Percentiles rank a stretch among this genome's conserved stretches.
These are phyloP conservation scores for Diaporthe sp. DNA, from an alignment of 2,329 filamentous ascomycete species.

Conservation along the genomic window DNA sequence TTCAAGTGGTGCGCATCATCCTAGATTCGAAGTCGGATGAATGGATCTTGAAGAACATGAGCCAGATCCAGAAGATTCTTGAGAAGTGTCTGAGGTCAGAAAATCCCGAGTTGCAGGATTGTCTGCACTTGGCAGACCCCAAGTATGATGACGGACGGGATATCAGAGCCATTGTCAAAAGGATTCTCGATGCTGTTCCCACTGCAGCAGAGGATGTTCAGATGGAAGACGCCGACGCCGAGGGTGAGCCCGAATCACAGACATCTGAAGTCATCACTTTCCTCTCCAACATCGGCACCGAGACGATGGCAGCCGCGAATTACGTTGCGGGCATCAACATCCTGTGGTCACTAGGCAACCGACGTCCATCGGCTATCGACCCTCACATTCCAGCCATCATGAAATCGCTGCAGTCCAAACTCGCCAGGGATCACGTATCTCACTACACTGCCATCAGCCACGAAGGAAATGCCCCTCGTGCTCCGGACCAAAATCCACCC, in stretches of 20 bases:
- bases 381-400: slow-evolving; percentile 89
- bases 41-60: slow-evolving; percentile 86
- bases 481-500: slow-evolving; percentile 67
- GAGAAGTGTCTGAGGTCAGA: slow-evolving; percentile 92
- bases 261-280: slow-evolving; percentile 90
- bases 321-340: slow-evolving; percentile 93
- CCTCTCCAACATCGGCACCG: slow-evolving; percentile 86
- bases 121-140: slow-evolving; percentile 80
- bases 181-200: slow-evolving; percentile 90
- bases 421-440: slow-evolving; percentile 92
- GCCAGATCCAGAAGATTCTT: slow-evolving; percentile 85
- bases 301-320: slow-evolving; percentile 84
- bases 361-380: slow-evolving; percentile 89
- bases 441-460: slow-evolving; percentile 73
- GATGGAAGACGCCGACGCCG: slow-evolving; percentile 83
- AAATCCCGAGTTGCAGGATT: slow-evolving; percentile 93
- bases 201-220: slow-evolving; percentile 69
- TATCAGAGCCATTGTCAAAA: slow-evolving; percentile 80
- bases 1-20: slow-evolving; percentile 92
- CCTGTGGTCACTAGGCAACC: slow-evolving; percentile 89
- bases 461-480: slow-evolving; percentile 57
- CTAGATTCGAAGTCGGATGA: slow-evolving; percentile 89
- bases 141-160: slow-evolving; percentile 77
- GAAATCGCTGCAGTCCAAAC: slow-evolving; percentile 92
- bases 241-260: slow-evolving; percentile 83